Conservation (phyloP, 1,284 basidiomycete genomes). For the Microbotryum saponariae region DNA sequence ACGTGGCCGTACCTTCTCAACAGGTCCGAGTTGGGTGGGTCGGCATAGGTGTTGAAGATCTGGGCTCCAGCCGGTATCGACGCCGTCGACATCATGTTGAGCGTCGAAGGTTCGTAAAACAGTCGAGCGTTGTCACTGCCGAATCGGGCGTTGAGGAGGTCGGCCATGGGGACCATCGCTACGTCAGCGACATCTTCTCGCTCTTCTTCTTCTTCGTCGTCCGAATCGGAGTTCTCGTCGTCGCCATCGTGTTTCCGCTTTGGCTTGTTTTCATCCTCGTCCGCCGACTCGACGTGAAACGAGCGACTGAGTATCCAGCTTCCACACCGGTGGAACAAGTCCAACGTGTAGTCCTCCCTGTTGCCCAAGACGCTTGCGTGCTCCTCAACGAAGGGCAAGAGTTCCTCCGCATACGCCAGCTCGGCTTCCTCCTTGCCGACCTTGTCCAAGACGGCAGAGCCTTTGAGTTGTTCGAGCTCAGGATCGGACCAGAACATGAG, state of each 20-base stretch:
- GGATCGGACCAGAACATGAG: conserved; percentile 87
- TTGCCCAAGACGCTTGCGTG: conserved; percentile 62
- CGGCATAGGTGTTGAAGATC: conserved; percentile 89
- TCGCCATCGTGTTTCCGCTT: conserved; percentile 34
- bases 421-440: conserved; percentile 80
- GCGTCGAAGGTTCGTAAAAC: conserved; percentile 63
- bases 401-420: conserved; percentile 52
- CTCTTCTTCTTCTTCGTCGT: conserved; percentile 51
- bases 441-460: conserved; percentile 81
- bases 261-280: conserved; percentile 37
- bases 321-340: conserved; percentile 81
- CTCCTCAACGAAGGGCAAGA: conserved; percentile 50
- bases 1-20: conserved; percentile 90
- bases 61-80: conserved; percentile 72
- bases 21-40: conserved; percentile 89
- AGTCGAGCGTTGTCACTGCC: conserved; percentile 80
- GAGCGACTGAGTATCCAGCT: conserved; percentile 87
- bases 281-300: conserved; percentile 55
- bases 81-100: conserved; percentile 76
- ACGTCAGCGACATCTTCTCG: conserved; percentile 61
- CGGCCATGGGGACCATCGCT: conserved; percentile 94
- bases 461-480: conserved; percentile 68
- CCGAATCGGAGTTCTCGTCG: conserved; percentile 38
- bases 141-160: conserved; percentile 68
- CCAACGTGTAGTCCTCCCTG: conserved; percentile 58